phyloP scores from a whole-genome alignment of 306 rosid genomes.

The Quercus agrifolia region DNA sequence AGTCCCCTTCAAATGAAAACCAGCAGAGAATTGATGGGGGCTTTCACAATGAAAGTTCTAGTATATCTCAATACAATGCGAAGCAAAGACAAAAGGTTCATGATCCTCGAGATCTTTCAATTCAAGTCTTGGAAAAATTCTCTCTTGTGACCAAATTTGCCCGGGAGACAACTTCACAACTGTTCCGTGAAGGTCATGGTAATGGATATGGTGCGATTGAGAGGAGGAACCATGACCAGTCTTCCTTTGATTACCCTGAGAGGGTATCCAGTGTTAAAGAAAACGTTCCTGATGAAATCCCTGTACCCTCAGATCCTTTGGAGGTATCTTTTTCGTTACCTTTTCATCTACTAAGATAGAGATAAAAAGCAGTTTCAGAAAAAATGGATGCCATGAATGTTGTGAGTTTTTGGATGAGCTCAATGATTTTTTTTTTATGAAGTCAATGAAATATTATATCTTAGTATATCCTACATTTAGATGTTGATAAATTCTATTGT shows the following conservation, averaged over 20 bases:
- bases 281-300: conserved; percentile 36
- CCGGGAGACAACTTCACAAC: conserved; percentile 96
- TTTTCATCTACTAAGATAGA: background rate
- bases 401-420: background rate
- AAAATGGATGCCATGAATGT: background rate
- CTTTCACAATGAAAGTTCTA: conserved; percentile 38
- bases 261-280: conserved; percentile 41
- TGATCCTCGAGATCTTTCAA: conserved; percentile 81
- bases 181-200: conserved; percentile 69
- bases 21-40: conserved; percentile 45
- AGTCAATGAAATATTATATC: background rate
- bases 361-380: background rate
- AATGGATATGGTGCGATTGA: conserved; percentile 61
- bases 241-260: conserved; percentile 40
- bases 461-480: background rate
- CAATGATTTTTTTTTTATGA: background rate
- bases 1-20: conserved; percentile 43
- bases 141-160: conserved; percentile 98
- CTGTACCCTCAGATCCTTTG: conserved; percentile 55
- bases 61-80: conserved; percentile 49
- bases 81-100: conserved; percentile 60
- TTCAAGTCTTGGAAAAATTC: conserved; percentile 91
- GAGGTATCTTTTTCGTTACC: conserved; percentile 48
- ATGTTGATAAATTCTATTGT: background rate
- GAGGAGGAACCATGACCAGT: conserved; percentile 44